Base-by-base conservation (phyloP, 352 stramenopile species). In the Phytophthora citrophthora region DNA sequence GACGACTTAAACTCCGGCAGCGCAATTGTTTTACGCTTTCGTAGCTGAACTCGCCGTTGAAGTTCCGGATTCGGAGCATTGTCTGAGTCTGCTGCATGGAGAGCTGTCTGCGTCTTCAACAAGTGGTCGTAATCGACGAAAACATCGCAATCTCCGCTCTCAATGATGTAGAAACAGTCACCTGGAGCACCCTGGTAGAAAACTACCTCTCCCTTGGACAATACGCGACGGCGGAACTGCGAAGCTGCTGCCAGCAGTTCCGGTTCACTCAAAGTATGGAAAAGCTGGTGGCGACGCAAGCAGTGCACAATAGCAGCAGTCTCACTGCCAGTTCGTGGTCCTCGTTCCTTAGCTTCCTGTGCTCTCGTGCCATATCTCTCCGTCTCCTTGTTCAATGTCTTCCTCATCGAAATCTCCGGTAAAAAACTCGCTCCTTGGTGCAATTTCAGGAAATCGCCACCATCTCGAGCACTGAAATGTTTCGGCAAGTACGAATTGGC, bases 401-500 rank as follows among this genome's bases (percentile, higher is more conserved):
- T 52, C 0, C 86, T 74, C 10, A 96, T 54, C 16, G 88, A 94
- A 45, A 92, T 74, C 60, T 93, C 84, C 4, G 85, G 84, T 44
- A 92, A 50, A 20, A 89, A 86, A 27, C 69, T 81, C 12, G 79
- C 83, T 23, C 89, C 83, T 57, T 90, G 83, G 40, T 94, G 86
- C 32, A 94, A 64, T 27, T 94, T 91, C 1, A 96, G 48, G 61
- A 93, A 96, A 24, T 82, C 72, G 13, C 61, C 72, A 7, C 68
- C 76, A 36, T 87, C 77, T 3, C 62, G 68, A 18, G 53, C 72
- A 18, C 81, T 89, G 61, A 96, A 96, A 48, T 96, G 86, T 68
- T 96, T 93, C n/a, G 86, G 88, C 40, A 94, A 58, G 56, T 96
- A 96, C 55, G 85, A 96, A 47, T 91, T 94, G 1, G 86, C 77